Evolutionary conservation across 129 eudicot genomes (phyloP).

Genomic region (Tagetes patula): DNA sequence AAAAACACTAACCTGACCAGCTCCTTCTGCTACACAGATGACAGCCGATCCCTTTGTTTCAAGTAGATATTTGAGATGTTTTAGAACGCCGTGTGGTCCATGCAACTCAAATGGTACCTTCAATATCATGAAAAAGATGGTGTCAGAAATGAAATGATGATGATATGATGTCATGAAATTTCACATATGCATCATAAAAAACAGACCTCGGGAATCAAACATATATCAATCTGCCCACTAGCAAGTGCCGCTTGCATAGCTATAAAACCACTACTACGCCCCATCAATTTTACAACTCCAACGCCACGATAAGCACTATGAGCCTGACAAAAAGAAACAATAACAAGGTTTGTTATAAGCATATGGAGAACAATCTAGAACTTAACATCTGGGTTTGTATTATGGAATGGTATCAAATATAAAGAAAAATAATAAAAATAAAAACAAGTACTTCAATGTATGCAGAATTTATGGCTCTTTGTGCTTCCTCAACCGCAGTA

Average conservation of each 20-base stretch:
- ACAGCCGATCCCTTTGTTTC: constrained; percentile 98
- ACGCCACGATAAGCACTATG: constrained; percentile 99
- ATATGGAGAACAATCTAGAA: not conserved
- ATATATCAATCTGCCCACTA: constrained; percentile 97
- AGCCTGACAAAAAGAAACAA: constrained; percentile 52
- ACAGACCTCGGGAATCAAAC: constrained; percentile 95
- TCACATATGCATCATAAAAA: not conserved
- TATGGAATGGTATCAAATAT: not conserved
- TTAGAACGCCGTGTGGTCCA: constrained; percentile 94
- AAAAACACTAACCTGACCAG: constrained; percentile 75
- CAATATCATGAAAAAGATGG: constrained; percentile 12
- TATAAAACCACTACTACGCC: constrained; percentile 97
- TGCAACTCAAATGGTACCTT: constrained; percentile 89
- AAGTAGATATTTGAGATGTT: constrained; percentile 83
- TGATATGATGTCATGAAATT: not conserved
- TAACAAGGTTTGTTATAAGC: not conserved
- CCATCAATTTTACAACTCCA: constrained; percentile 95
- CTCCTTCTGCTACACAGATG: constrained; percentile 98
- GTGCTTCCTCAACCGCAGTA: constrained; percentile 99
- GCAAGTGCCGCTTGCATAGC: constrained; percentile 99
- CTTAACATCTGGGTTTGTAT: not conserved
- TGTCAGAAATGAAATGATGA: not conserved
- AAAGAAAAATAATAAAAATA: not conserved
- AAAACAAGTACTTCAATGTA: constrained; percentile 70
- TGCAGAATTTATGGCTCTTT: constrained; percentile 96